These are phyloP conservation scores for Orbilia brochopaga DNA, from an alignment of 2,329 filamentous ascomycete genomes.

Conservation along the genomic window DNA sequence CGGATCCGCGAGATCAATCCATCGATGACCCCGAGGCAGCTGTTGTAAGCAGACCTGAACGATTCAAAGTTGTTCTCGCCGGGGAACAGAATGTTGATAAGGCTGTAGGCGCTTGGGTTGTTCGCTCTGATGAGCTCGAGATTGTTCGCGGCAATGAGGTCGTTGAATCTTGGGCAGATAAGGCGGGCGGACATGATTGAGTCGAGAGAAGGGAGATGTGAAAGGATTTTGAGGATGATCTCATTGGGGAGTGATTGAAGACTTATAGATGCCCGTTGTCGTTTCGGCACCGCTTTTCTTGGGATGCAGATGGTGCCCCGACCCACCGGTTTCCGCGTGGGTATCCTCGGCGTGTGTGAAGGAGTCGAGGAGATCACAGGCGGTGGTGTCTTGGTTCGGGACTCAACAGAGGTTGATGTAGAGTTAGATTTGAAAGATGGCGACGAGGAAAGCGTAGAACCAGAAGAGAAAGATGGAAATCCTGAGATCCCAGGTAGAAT, in stretches of 20 bases:
- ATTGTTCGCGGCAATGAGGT: conserved; percentile 32
- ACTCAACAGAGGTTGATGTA: conserved; percentile 47
- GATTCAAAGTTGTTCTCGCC: conserved; percentile 43
- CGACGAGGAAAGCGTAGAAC: conserved; percentile 40
- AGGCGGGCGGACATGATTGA: conserved; percentile 36
- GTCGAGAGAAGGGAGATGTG: conserved; percentile 37
- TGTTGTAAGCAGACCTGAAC: conserved; percentile 42
- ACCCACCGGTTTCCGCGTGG: conserved; percentile 28
- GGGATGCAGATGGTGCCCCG: conserved; percentile 26
- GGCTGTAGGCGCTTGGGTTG: conserved; percentile 40
- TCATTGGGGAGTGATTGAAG: conserved; percentile 37
- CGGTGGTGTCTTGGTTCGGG: conserved; percentile 42
- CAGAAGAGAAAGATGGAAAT: conserved; percentile 44
- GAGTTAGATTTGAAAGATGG: conserved; percentile 45
- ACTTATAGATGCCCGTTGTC: conserved; percentile 13
- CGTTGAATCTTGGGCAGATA: conserved; percentile 28
- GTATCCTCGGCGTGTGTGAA: conserved; percentile 27
- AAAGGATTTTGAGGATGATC: conserved; percentile 39
- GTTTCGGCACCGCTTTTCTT: conserved; percentile 37
- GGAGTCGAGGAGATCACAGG: conserved; percentile 18
- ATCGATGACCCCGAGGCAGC: conserved; percentile 46
- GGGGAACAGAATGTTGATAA: conserved; percentile 44
- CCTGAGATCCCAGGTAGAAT: conserved; percentile 31
- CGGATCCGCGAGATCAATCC: conserved; percentile 44
- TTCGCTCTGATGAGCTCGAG: conserved; percentile 27